These are phyloP conservation scores for Neurospora crassa DNA, from an alignment of 2,329 filamentous ascomycete species.

Conservation along the genomic window DNA sequence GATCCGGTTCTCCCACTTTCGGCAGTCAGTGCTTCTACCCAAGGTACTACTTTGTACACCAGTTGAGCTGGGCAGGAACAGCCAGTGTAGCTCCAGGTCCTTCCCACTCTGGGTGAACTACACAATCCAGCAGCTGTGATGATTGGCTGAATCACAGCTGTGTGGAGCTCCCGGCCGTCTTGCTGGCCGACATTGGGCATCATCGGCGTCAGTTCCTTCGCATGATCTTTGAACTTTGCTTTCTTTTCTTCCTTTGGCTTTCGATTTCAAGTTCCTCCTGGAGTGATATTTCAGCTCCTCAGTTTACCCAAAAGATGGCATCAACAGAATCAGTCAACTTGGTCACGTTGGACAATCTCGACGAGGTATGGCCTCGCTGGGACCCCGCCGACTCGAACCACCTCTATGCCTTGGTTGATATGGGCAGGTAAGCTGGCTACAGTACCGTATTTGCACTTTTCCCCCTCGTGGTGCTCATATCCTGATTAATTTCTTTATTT, in stretches of 20 bases:
- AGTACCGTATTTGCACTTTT: neutral
- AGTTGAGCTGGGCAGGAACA: neutral
- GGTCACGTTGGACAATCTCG: slow-evolving; percentile 43
- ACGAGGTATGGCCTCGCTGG: slow-evolving; percentile 40
- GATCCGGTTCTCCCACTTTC: neutral
- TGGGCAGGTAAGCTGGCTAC: slow-evolving; percentile 39
- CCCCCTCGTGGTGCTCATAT: neutral
- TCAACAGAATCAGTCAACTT: slow-evolving; percentile 26
- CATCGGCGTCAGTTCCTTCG: neutral
- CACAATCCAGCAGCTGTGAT: neutral
- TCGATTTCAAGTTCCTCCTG: neutral
- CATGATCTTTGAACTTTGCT: neutral
- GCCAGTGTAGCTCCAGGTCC: neutral
- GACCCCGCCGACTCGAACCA: slow-evolving; percentile 35
- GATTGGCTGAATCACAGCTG: neutral
- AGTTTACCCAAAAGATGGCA: slow-evolving; percentile 20
- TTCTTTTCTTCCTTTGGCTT: neutral
- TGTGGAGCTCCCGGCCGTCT: neutral
- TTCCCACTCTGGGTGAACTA: neutral
- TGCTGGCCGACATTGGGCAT: neutral
- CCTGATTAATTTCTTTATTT: slow-evolving; percentile 5
- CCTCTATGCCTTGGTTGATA: slow-evolving; percentile 48
- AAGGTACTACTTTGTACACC: no score
- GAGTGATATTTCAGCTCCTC: neutral
- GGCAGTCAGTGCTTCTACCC: neutral